Base-by-base conservation (phyloP, 148 eudicot genomes). In the Gaultheria prostrata region DNA sequence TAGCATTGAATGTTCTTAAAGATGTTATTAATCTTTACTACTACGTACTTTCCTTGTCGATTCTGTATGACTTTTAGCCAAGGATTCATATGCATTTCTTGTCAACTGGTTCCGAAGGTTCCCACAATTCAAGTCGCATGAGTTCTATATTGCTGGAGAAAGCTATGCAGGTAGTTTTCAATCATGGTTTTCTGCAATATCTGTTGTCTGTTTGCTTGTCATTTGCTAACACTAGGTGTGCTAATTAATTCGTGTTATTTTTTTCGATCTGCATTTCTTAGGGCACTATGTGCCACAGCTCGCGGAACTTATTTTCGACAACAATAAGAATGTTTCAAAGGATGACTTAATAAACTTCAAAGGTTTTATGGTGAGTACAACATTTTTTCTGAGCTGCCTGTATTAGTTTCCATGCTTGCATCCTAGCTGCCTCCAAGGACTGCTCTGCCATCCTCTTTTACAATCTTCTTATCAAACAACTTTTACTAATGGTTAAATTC, bases 211-310 rank as follows among this genome's bases (percentile, higher is more conserved):
- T 17, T 13, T 50, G 35, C 17, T 12, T 13, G 20, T 26, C 30
- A 20, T 45, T 21, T 46, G 32, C 30, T 21, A 11, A 48, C 5
- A 11, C 30, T 35, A 6, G 18, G 1, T 39, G 43, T 39, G 43
- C 43, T 39, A 39, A 39, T 39, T 12, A 21, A 8, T 3, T n/a
- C 13, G 0, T 48, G 32, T 3, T n/a, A 24, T 6, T 33, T 81
- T 39, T 24, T 3, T 18, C 12, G 35, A 9, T 24, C 50, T 2
- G 0, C 24, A 49, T 83, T 72, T 72, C 79, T 28, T 70, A 95
- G 98, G 98, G 33, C 98, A 95, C 85, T 95, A 95, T 84, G 96
- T 95, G 79, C 98, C 98, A 6, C 92, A 93, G 86, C 96, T 95
- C 46, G 87, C 98, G 0, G 95, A 95, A 75, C 39, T 26, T 50